Percentiles rank a stretch among this genome's conserved stretches.
Evolutionary conservation across 2,329 filamentous ascomycete genomes (phyloP).

Genomic region (Sporothrix brasiliensis): DNA sequence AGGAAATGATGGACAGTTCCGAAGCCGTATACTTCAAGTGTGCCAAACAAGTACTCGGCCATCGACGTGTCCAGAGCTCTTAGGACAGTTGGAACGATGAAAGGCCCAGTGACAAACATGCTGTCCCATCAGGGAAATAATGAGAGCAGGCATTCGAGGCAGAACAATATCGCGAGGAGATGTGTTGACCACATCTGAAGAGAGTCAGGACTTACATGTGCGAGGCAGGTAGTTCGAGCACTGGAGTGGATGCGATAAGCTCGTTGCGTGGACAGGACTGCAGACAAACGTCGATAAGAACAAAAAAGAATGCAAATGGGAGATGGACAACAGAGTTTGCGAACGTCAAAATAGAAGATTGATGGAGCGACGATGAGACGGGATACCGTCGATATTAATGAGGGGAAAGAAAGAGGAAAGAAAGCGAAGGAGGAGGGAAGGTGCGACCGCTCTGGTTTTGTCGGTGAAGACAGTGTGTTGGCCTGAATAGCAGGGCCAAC

Average conservation of each 20-base stretch:
- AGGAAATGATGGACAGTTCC: no score
- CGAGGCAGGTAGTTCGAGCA: no score
- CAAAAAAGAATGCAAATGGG: neutral
- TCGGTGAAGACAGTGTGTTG: slow-evolving; percentile 25
- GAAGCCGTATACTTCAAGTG: no score
- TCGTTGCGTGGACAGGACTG: neutral
- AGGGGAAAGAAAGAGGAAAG: slow-evolving; percentile 3
- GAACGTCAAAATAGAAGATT: neutral
- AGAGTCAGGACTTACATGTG: no score
- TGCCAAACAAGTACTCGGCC: no score
- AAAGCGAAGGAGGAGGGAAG: slow-evolving; percentile 15
- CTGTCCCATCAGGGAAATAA: no score
- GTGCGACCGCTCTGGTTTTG: slow-evolving; percentile 30
- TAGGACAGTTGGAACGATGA: no score
- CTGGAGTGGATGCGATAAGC: neutral
- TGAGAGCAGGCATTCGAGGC: no score
- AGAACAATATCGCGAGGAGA: no score
- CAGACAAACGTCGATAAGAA: neutral
- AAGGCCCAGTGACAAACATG: no score
- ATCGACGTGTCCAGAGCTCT: no score
- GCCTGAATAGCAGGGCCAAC: neutral
- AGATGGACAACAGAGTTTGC: neutral
- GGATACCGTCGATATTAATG: slow-evolving; percentile 1
- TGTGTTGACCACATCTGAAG: no score
- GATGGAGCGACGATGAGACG: neutral